Evolutionary conservation across 345 rosid genomes (phyloP), one percentile per base, ranked within the genome.

Genomic region (Camelina laxa): DNA sequence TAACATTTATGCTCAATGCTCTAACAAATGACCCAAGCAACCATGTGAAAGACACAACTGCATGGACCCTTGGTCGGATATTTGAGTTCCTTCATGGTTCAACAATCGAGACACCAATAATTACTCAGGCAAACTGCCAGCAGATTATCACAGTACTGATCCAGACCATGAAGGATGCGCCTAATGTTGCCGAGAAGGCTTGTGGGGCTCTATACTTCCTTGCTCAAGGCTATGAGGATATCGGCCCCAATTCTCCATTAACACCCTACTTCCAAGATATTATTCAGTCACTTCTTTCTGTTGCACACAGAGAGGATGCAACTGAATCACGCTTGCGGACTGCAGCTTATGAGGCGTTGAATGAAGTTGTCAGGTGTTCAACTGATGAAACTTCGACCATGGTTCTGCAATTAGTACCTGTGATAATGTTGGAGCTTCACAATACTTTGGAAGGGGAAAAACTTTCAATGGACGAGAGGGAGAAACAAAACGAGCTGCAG

Each of bases 61-160:
- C 82, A 27, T 79, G 82, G 95, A 87, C 95, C 24, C 83, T 89
- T 62, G 95, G 95, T 21, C 83, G 95, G 71, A 89, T 89, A 65
- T 89, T 89, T 67, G 95, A 89, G 77, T 89, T 87, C 38, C 86
- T 89, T 10, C 91, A 86, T 73, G 91, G 95, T 68, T 89, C 91
- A 64, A 79, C 85, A 53, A 22, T 86, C 13, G 91, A 78, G 72
- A 77, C 88, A 49, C 87, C 90, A 10, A 81, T 89, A 70, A 86
- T 89, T 57, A 86, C 86, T 24, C 89, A 74, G 63, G 84, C 81
- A 31, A 89, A 89, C 84, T 89, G 95, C 79, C 95, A 89, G 74
- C 95, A 86, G 69, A 89, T 89, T 17, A 78, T 87, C n/a, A 87
- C 88, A 4, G 95, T 89, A 39, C 82, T 89, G 31, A 82, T 89